These are phyloP conservation scores for Trypanosoma cruzi DNA, from an alignment of 208 protist species.

Conservation along the genomic window DNA sequence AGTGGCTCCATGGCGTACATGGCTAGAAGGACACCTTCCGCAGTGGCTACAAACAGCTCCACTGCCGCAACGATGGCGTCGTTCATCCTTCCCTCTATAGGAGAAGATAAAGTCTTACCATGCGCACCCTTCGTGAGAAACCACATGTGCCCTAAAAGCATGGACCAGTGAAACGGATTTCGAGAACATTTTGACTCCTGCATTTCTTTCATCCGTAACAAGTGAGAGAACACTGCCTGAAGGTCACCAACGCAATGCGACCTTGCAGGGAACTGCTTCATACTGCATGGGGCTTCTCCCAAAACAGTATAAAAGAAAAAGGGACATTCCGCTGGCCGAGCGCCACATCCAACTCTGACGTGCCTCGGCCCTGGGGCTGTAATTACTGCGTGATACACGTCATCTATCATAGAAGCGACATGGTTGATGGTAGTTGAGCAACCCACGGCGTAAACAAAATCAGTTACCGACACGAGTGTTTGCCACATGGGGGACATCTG, in stretches of 20 bases:
- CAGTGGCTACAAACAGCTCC: constrained; percentile 19
- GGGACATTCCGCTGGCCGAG: constrained; percentile 1
- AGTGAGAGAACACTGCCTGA: not conserved
- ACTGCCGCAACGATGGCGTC: constrained; percentile 3
- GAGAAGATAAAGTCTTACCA: not conserved
- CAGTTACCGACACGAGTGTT: constrained; percentile 22
- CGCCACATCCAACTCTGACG: not conserved
- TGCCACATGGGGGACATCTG: constrained; percentile 18
- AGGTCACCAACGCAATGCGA: not conserved
- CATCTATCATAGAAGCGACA: constrained; percentile 4
- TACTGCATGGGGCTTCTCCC: not conserved
- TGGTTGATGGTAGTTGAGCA: not conserved
- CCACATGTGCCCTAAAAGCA: constrained; percentile 17
- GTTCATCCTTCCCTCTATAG: constrained; percentile 3
- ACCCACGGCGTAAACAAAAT: constrained; percentile 29
- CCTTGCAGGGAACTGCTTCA: constrained; percentile 3
- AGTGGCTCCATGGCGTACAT: constrained; percentile 25
- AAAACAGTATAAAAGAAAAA: constrained; percentile 12
- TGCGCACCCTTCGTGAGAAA: not conserved
- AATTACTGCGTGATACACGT: not conserved
- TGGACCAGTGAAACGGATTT: constrained; percentile 11
- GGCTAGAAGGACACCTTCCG: constrained; percentile 18
- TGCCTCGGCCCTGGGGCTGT: not conserved
- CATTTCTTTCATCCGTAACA: not conserved
- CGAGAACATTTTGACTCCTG: not conserved